Conservation (phyloP, 208 protist species). For the Endotrypanum monterogeii region DNA sequence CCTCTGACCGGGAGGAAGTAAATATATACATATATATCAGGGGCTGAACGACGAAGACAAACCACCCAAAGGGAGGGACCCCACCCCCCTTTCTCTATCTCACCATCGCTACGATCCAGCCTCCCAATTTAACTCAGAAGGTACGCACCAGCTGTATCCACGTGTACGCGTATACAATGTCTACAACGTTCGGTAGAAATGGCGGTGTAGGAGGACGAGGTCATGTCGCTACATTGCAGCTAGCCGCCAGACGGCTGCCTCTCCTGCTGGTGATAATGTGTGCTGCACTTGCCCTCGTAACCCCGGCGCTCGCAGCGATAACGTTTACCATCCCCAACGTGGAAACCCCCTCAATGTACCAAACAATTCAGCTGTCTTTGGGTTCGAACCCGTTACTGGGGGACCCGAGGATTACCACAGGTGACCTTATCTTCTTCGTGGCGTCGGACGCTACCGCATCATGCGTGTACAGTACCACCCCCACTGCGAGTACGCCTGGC, state of each 20-base stretch:
- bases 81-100: not conserved
- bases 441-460: slow-evolving; percentile 1
- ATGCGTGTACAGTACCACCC: slow-evolving; percentile 27
- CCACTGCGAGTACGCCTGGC: slow-evolving; percentile 21
- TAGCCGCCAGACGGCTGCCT: not conserved
- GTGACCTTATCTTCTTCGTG: slow-evolving; percentile 76
- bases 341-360: slow-evolving; percentile 79
- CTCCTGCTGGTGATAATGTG: not conserved
- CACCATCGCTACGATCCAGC: not conserved
- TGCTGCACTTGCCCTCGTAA: slow-evolving; percentile 1
- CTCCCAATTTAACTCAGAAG: not conserved
- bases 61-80: too few relatives aligned
- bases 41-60: not conserved
- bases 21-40: not conserved
- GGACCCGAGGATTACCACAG: slow-evolving; percentile 57
- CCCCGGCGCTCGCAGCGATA: slow-evolving; percentile 44
- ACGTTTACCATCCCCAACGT: slow-evolving; percentile 70
- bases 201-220: not conserved
- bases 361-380: slow-evolving; percentile 64
- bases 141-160: not conserved
- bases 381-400: slow-evolving; percentile 53
- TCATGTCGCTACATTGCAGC: not conserved
- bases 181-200: not conserved
- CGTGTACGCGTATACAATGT: not conserved
- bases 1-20: too few relatives aligned